phyloP scores from a whole-genome alignment of 768 basidiomycete species.

The Boletus rubropictus region DNA sequence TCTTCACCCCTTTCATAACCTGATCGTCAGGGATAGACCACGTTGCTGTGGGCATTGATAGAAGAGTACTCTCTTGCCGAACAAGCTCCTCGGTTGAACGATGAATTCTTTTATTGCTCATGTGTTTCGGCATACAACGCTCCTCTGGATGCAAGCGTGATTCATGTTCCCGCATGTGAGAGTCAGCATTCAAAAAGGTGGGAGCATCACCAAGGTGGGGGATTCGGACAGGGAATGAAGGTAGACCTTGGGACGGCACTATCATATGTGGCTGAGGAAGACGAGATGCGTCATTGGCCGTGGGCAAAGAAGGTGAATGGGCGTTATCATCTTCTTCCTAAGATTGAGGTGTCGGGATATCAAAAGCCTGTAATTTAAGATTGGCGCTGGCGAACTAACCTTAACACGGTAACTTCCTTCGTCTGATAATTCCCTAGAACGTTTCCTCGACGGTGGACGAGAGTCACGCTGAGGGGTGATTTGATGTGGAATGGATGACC shows the following conservation, averaged over 20 bases:
- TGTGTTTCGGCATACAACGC: conserved; percentile 16
- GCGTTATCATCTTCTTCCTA: conserved; percentile 25
- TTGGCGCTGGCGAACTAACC: conserved; percentile 28
- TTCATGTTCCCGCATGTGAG: conserved; percentile 20
- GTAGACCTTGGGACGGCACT: conserved; percentile 20
- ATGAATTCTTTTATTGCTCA: conserved; percentile 26
- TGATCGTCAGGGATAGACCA: conserved; percentile 33
- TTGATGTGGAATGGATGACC: conserved; percentile 11
- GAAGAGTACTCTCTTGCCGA: conserved; percentile 25
- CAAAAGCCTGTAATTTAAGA: conserved; percentile 24
- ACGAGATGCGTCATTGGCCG: conserved; percentile 20
- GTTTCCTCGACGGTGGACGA: conserved; percentile 29
- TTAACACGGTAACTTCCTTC: conserved; percentile 26
- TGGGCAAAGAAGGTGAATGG: conserved; percentile 16
- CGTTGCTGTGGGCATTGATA: conserved; percentile 26
- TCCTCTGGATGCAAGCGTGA: conserved; percentile 24
- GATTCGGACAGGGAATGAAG: conserved; percentile 11
- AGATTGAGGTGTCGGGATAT: conserved; percentile 22
- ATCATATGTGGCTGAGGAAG: conserved; percentile 22
- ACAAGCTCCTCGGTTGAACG: conserved; percentile 25
- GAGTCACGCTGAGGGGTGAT: conserved; percentile 14
- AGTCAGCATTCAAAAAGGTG: conserved; percentile 7
- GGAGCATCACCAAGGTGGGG: conserved; percentile 11
- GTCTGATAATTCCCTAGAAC: conserved; percentile 29
- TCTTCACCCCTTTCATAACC: conserved; percentile 29